Conservation (phyloP, 1,284 basidiomycete genomes). For the Puccinia hordei region DNA sequence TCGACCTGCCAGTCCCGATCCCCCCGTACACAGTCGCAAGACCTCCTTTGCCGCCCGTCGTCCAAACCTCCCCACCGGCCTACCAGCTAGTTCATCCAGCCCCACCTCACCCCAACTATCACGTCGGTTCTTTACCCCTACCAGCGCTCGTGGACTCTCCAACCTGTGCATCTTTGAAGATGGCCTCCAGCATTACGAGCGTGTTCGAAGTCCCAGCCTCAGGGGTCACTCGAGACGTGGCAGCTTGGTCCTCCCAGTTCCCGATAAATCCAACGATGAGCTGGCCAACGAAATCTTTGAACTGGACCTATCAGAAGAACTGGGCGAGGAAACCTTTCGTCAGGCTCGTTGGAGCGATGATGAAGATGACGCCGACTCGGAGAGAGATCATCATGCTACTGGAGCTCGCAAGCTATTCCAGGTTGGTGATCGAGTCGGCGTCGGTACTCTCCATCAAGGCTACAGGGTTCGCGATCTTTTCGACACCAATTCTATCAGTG, state of each 20-base stretch:
- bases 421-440: conserved; percentile 46
- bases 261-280: neutral
- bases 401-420: conserved; percentile 32
- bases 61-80: neutral
- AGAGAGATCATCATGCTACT: conserved; percentile 14
- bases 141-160: conserved; percentile 19
- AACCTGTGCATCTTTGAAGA: conserved; percentile 46
- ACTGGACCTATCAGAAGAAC: conserved; percentile 43
- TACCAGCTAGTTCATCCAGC: neutral
- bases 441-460: conserved; percentile 46
- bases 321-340: conserved; percentile 40
- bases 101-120: conserved; percentile 20
- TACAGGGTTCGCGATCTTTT: conserved; percentile 45
- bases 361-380: conserved; percentile 7
- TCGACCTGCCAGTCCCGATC: conserved; percentile 43
- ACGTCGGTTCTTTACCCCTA: conserved; percentile 22
- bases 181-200: conserved; percentile 47
- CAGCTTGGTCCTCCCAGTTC: conserved; percentile 23
- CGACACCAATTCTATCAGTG: conserved; percentile 1
- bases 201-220: conserved; percentile 38
- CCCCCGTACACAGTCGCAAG: neutral
- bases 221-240: conserved; percentile 43
- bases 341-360: conserved; percentile 15
- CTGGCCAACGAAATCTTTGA: conserved; percentile 33
- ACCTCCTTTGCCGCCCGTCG: conserved; percentile 1